These are phyloP conservation scores for Nemania sp. DNA, from an alignment of 2,329 filamentous ascomycete genomes.

Conservation along the genomic window DNA sequence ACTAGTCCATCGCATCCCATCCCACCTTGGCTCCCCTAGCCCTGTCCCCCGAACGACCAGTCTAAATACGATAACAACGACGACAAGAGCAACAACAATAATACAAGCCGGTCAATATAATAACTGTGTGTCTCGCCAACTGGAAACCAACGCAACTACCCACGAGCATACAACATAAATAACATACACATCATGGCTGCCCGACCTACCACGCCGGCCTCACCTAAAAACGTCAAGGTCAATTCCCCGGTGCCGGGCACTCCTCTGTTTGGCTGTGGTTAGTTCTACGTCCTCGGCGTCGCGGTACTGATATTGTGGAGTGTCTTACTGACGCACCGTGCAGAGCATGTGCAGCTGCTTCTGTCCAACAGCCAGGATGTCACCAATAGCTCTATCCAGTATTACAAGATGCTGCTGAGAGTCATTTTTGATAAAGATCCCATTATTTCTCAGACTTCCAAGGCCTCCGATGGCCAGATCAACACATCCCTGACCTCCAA, in stretches of 20 bases:
- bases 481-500: conserved; percentile 74
- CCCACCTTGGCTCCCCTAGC: neutral
- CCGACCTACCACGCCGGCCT: conserved; percentile 50
- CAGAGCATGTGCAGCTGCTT: conserved; percentile 79
- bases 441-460: conserved; percentile 74
- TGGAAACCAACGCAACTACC: neutral
- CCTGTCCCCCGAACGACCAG: neutral
- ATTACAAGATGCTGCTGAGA: conserved; percentile 78
- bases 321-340: conserved; percentile 28
- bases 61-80: neutral
- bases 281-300: conserved; percentile 46
- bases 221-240: conserved; percentile 67
- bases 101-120: neutral
- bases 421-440: conserved; percentile 76
- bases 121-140: neutral
- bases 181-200: conserved; percentile 48
- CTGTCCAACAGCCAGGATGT: conserved; percentile 71
- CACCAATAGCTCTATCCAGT: conserved; percentile 75
- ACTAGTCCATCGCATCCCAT: conserved; percentile 1
- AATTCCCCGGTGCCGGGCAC: conserved; percentile 69
- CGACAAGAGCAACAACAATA: neutral
- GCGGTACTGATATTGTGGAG: conserved; percentile 34
- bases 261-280: conserved; percentile 74
- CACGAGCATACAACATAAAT: neutral
- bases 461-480: conserved; percentile 65